phyloP scores from a whole-genome alignment of 2,329 filamentous ascomycete species.

The Botrytis elliptica region DNA sequence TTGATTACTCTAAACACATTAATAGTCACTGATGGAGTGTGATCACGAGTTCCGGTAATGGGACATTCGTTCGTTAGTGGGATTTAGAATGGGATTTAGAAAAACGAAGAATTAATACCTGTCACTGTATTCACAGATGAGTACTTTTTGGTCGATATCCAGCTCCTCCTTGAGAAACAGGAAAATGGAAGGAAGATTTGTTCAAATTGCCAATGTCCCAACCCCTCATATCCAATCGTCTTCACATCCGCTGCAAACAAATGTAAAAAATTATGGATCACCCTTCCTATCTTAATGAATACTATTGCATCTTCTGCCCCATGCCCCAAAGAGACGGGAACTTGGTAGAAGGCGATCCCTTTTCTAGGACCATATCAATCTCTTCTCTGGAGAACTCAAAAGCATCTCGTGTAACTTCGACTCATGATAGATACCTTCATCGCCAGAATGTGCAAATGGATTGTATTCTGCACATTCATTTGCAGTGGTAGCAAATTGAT shows the following conservation, averaged over 20 bases:
- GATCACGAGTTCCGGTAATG: neutral
- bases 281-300: constrained; percentile 39
- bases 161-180: constrained; percentile 38
- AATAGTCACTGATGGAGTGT: neutral
- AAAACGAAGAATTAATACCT: too few relatives aligned
- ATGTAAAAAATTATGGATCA: constrained; percentile 40
- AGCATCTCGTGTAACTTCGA: neutral
- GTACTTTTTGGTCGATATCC: neutral
- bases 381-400: constrained; percentile 25
- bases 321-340: constrained; percentile 50
- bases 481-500: neutral
- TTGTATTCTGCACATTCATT: neutral
- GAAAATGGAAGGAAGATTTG: constrained; percentile 44
- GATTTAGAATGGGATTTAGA: too few relatives aligned
- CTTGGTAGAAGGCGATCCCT: constrained; percentile 26
- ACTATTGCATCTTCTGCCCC: constrained; percentile 48
- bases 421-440: constrained; percentile 12
- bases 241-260: constrained; percentile 40
- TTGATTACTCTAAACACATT: neutral
- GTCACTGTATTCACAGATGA: neutral
- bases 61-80: neutral
- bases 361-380: constrained; percentile 23
- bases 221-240: too few relatives aligned
- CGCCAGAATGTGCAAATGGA: constrained; percentile 12
- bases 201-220: constrained; percentile 46